Evolutionary conservation across 805 yeast genomes (phyloP), one percentile per base, ranked within the genome.

Genomic region (Metschnikowia hibisci): DNA sequence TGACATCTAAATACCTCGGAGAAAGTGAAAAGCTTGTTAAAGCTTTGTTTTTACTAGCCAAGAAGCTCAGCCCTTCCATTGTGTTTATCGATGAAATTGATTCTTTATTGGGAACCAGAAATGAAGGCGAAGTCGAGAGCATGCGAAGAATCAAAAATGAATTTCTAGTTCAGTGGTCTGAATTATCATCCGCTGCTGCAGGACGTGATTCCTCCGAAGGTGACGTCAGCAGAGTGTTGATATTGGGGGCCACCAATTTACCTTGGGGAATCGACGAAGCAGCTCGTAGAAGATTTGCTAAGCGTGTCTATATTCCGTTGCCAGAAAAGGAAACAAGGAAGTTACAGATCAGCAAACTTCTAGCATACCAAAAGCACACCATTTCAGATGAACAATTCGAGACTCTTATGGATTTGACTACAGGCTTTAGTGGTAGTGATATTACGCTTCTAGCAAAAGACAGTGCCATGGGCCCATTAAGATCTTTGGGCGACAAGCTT

Each of bases 211-310:
- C 68, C 6, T 66, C 72, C 11, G 57, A 48, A 18, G 54, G 48
- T 14, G 73, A 67, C 39, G 66, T 63, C 16, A 59, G 66, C 39
- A 71, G 97, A 42, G 98, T 91, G 3, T 69, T 93, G 30, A 95
- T 91, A 3, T 67, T 93, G 32, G 98, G 96, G 0, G 97, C 98
- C 1, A 91, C 98, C 0, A 93, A 91, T 61, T 62, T 91, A 48
- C 99, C 99, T 0, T 91, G 99, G 99, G 84, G 88, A 2, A 89
- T 87, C 47, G 99, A 91, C 63, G 98, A 93, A 57, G 97, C 97
- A 2, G 97, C 98, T 0, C 73, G 97, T 56, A 77, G 98, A 61
- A 74, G 98, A 49, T 91, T 91, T 64, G 95, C 87, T 6, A 78
- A 95, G 55, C 72, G 97, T 40, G 95, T 87, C 57, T 90, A 93